Conservation (phyloP, 345 rosid species). For the Rhizophora apiculata region DNA sequence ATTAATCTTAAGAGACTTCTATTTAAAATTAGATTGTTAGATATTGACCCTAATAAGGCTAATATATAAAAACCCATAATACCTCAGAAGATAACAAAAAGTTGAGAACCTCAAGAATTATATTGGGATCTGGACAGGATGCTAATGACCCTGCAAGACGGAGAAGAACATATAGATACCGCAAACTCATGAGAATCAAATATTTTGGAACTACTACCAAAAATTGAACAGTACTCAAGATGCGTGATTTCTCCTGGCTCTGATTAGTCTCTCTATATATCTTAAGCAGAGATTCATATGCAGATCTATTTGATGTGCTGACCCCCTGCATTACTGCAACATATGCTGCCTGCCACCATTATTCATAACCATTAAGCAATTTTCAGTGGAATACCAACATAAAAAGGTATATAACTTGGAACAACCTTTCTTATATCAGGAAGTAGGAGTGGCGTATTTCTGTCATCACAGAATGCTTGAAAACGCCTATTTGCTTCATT, state of each 20-base stretch:
- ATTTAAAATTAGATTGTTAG: neutral
- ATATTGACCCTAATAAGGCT: neutral
- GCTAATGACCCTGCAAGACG: slow-evolving; percentile 60
- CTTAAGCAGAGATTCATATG: slow-evolving; percentile 69
- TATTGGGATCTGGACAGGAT: slow-evolving; percentile 57
- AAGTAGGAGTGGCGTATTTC: slow-evolving; percentile 74
- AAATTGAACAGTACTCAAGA: slow-evolving; percentile 47
- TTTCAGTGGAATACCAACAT: neutral
- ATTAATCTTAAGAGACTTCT: slow-evolving; percentile 1
- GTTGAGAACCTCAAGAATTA: slow-evolving; percentile 68
- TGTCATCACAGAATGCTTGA: slow-evolving; percentile 67
- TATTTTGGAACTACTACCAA: slow-evolving; percentile 1
- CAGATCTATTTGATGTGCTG: slow-evolving; percentile 54
- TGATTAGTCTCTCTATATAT: slow-evolving; percentile 91
- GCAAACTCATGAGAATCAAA: slow-evolving; percentile 6
- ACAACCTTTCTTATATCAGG: slow-evolving; percentile 84
- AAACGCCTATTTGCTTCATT: slow-evolving; percentile 69
- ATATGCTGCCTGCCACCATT: slow-evolving; percentile 72
- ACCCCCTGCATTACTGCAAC: slow-evolving; percentile 81
- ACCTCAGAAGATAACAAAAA: slow-evolving; percentile 80
- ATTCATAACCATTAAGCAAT: slow-evolving; percentile 10
- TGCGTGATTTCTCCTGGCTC: slow-evolving; percentile 95
- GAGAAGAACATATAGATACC: neutral
- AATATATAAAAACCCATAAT: slow-evolving; percentile 4
- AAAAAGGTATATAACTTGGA: neutral